These are phyloP conservation scores for Elsinoe fawcettii DNA, from an alignment of 2,329 filamentous ascomycete genomes.

Conservation along the genomic window DNA sequence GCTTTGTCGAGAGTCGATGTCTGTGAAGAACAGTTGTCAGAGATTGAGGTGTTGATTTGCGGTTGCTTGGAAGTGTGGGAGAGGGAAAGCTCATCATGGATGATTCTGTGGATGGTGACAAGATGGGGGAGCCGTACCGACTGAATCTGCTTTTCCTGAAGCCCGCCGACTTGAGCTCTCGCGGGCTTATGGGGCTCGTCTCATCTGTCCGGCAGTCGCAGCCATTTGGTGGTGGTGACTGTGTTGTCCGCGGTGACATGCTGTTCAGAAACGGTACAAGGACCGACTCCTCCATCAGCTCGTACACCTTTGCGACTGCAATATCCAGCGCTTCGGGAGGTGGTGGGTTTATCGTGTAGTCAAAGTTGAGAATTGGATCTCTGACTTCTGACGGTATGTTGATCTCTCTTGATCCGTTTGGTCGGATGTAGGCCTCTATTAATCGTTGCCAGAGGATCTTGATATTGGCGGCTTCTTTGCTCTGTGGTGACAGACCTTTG, in stretches of 20 bases:
- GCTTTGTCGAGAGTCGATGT: slow-evolving; percentile 28
- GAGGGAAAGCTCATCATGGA: slow-evolving; percentile 22
- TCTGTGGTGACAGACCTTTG: slow-evolving; percentile 36
- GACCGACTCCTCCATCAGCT: slow-evolving; percentile 96
- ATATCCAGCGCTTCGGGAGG: slow-evolving; percentile 69
- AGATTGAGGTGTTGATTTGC: slow-evolving; percentile 29
- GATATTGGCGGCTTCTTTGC: slow-evolving; percentile 58
- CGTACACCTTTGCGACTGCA: slow-evolving; percentile 81
- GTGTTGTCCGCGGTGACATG: slow-evolving; percentile 35
- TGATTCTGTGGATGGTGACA: slow-evolving; percentile 24
- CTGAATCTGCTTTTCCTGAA: slow-evolving; percentile 22
- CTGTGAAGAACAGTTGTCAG: slow-evolving; percentile 26
- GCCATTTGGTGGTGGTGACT: slow-evolving; percentile 32
- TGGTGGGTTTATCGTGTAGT: slow-evolving; percentile 54
- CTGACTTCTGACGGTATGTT: slow-evolving; percentile 83
- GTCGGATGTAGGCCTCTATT: slow-evolving; percentile 81
- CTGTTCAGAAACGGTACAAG: slow-evolving; percentile 83
- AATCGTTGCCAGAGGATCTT: slow-evolving; percentile 79
- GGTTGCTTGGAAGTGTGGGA: slow-evolving; percentile 20
- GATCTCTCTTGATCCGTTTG: slow-evolving; percentile 76
- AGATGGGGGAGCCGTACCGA: slow-evolving; percentile 30
- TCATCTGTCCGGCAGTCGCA: slow-evolving; percentile 22
- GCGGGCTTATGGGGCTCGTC: slow-evolving; percentile 11
- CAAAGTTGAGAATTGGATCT: slow-evolving; percentile 64
- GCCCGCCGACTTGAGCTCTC: slow-evolving; percentile 15